These are phyloP conservation scores for Alternaria tenuissima DNA, from an alignment of 2,329 filamentous ascomycete genomes.

Conservation along the genomic window DNA sequence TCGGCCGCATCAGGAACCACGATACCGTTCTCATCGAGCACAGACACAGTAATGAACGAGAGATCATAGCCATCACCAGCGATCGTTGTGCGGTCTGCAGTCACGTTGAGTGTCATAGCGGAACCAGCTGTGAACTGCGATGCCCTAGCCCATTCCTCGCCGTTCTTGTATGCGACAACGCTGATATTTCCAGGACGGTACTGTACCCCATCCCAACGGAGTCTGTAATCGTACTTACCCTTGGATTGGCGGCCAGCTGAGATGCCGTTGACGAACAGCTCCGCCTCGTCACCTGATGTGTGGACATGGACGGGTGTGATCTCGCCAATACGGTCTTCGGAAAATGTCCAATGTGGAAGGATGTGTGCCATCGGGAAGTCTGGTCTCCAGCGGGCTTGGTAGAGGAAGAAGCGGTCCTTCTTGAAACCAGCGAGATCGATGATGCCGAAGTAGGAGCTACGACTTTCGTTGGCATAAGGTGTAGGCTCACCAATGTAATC, in stretches of 20 bases:
- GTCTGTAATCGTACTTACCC: conserved; percentile 54
- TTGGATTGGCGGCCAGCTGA: conserved; percentile 55
- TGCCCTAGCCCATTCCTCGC: conserved; percentile 57
- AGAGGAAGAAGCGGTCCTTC: conserved; percentile 65
- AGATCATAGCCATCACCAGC: conserved; percentile 56
- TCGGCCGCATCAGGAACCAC: conserved; percentile 56
- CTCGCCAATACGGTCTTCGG: conserved; percentile 53
- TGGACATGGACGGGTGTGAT: conserved; percentile 65
- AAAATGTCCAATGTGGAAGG: conserved; percentile 66
- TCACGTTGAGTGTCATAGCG: conserved; percentile 51
- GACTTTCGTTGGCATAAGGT: conserved; percentile 57
- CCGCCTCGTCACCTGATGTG: conserved; percentile 61
- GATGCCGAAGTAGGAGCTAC: conserved; percentile 65
- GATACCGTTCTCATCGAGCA: conserved; percentile 56
- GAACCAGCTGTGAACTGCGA: conserved; percentile 54
- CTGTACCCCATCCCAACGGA: conserved; percentile 62
- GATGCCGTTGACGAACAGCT: conserved; percentile 63
- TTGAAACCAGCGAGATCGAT: conserved; percentile 66
- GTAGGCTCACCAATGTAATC: conserved; percentile 63
- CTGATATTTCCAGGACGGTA: conserved; percentile 60
- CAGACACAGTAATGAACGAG: conserved; percentile 56
- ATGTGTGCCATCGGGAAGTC: conserved; percentile 61
- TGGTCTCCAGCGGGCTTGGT: conserved; percentile 63
- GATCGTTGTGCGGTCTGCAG: conserved; percentile 54
- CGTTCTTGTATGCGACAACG: conserved; percentile 60